Evolutionary conservation across 345 rosid species (phyloP).

Genomic region (Alliaria petiolata): DNA sequence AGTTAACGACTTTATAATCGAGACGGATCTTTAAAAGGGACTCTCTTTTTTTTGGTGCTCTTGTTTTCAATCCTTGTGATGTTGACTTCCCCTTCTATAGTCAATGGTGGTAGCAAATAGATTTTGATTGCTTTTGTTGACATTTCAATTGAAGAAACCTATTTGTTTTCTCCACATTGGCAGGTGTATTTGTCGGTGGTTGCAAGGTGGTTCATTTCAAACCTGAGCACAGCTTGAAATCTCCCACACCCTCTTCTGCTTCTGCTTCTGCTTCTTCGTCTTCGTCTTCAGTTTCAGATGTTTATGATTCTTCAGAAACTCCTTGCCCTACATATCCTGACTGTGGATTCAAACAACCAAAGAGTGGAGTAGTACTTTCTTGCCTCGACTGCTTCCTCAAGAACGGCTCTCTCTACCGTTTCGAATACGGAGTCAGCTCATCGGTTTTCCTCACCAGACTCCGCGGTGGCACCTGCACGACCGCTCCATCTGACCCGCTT

Average conservation of each 20-base stretch:
- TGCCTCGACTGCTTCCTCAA: conserved; percentile 90
- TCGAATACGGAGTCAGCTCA: conserved; percentile 70
- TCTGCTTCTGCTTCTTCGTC: background rate
- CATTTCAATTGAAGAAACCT: conserved; percentile 16
- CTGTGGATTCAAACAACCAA: conserved; percentile 80
- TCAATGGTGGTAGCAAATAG: too few species aligned
- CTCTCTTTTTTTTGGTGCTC: background rate
- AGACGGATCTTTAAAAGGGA: too few species aligned
- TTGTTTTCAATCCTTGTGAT: conserved; percentile 8
- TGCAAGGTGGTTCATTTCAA: conserved; percentile 95
- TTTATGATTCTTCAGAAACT: conserved; percentile 41
- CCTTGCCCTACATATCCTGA: conserved; percentile 75
- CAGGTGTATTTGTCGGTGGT: conserved; percentile 94
- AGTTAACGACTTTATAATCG: background rate
- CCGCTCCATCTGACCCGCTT: conserved; percentile 62
- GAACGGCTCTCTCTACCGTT: conserved; percentile 73
- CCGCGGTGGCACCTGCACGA: conserved; percentile 93
- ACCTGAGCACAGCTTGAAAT: conserved; percentile 42
- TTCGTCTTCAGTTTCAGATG: conserved; percentile 37
- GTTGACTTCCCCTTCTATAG: conserved; percentile 1
- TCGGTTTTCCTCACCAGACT: conserved; percentile 67
- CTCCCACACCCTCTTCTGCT: background rate
- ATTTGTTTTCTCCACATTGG: conserved; percentile 10
- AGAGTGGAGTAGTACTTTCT: conserved; percentile 80
- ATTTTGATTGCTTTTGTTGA: conserved; percentile 14